phyloP scores from a whole-genome alignment of 2,329 filamentous ascomycete species.

The Aureobasidium vineae region DNA sequence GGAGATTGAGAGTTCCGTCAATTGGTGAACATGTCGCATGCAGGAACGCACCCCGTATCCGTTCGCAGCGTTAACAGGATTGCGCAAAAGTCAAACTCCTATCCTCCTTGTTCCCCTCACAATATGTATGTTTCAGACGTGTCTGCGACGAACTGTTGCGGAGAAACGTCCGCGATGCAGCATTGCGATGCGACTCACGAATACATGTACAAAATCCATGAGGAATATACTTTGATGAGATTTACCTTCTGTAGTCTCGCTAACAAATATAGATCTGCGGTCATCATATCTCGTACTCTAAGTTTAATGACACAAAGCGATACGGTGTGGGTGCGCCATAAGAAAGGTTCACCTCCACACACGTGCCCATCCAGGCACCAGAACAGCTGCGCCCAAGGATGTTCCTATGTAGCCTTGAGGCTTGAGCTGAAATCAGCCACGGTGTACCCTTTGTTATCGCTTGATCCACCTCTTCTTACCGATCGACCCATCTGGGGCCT shows the following conservation, averaged over 20 bases:
- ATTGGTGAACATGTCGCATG: background rate
- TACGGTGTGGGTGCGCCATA: background rate
- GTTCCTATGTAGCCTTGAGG: background rate
- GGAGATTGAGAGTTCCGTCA: background rate
- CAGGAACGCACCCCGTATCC: background rate
- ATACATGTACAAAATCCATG: background rate
- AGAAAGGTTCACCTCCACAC: constrained; percentile 3
- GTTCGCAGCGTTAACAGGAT: background rate
- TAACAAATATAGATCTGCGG: constrained; percentile 2
- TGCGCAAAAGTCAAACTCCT: background rate
- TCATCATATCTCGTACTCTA: background rate
- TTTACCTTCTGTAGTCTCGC: background rate
- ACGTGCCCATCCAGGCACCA: background rate
- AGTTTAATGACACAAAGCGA: constrained; percentile 4
- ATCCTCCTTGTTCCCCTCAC: background rate
- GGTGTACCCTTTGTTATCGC: background rate
- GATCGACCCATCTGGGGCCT: background rate
- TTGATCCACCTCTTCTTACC: background rate
- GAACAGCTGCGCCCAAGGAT: background rate
- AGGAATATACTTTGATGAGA: background rate
- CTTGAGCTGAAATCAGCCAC: constrained; percentile 1
- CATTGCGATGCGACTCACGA: background rate
- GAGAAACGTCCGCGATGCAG: background rate
- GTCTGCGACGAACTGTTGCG: background rate
- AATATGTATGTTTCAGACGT: background rate